Percentiles rank a stretch among this genome's conserved stretches.
These are phyloP conservation scores for Salvia hispanica DNA, from an alignment of 257 asterid species.

Conservation along the genomic window DNA sequence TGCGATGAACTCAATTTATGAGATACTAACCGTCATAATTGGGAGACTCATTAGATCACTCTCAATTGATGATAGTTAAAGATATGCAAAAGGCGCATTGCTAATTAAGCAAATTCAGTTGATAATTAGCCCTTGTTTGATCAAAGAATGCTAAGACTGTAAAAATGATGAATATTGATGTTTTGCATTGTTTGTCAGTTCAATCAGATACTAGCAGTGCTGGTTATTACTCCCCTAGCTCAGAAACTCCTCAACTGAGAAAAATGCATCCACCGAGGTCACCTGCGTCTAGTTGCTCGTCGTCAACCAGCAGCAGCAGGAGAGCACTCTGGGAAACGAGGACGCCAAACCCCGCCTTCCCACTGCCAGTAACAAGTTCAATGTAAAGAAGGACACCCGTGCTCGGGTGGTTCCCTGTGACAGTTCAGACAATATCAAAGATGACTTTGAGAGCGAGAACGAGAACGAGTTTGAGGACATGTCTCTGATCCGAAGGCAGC, in stretches of 20 bases:
- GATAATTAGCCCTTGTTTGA: not conserved
- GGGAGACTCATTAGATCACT: not conserved
- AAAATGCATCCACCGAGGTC: constrained; percentile 36
- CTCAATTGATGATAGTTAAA: not conserved
- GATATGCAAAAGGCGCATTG: not conserved
- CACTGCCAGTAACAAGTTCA: constrained; percentile 34
- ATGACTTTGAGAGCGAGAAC: constrained; percentile 32
- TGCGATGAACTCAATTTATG: not conserved
- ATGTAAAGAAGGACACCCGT: constrained; percentile 34
- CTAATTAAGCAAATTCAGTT: not conserved
- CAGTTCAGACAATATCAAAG: constrained; percentile 25
- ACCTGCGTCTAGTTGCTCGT: constrained; percentile 43
- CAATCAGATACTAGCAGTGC: constrained; percentile 52
- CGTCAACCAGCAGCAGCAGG: constrained; percentile 41
- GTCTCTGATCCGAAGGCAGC: constrained; percentile 67
- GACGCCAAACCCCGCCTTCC: constrained; percentile 40
- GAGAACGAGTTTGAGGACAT: constrained; percentile 61
- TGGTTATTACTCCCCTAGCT: constrained; percentile 37
- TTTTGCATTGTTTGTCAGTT: not conserved
- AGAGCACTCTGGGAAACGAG: constrained; percentile 40
- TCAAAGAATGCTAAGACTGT: not conserved
- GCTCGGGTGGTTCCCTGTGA: constrained; percentile 61
- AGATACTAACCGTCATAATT: not conserved
- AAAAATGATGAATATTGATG: constrained; percentile 5
- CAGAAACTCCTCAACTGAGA: constrained; percentile 45